Base-by-base conservation (phyloP, 306 rosid species). In the Malus orientalis region DNA sequence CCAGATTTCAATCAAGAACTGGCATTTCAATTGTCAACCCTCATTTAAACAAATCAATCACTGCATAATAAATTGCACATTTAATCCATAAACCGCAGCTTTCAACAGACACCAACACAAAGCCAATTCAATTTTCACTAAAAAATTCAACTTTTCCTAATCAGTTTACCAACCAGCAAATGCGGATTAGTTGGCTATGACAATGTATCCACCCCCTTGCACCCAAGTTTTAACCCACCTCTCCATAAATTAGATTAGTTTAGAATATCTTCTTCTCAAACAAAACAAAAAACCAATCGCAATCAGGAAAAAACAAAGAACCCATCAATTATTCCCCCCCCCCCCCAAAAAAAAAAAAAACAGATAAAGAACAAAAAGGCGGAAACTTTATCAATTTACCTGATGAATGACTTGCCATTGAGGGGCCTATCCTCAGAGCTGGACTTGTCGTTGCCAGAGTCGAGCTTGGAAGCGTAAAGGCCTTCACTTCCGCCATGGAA, bases 401-500 rank as follows among this genome's bases (percentile, higher is more conserved):
- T 88, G 82, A 91, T 82, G 86, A 91, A 91, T 36, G 96, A 91
- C 84, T 82, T 88, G 70, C 96, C 96, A 81, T 69, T 83, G 74
- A 86, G 79, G 71, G 76, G 83, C 30, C 81, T 85, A 25, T 90
- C 96, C 68, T 85, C 88, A 33, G 86, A 83, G 70, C 72, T 49
- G 54, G 68, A 78, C 29, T 84, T 69, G 65, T 30, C 81, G 16
- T 83, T 80, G 12, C 27, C 29, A 11, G 85, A 57, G 47, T 61
- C 33, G 44, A 63, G 74, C 61, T 71, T 85, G 66, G 93, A 88
- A 60, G 93, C 91, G 25, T 88, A 85, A 38, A 91, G 93, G 59
- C 96, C 91, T 81, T 91, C 96, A 78, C 96, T 91, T 9, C 96
- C 93, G 29, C 93, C 96, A 82, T 88, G 93, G 85, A 91, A 87